These are phyloP conservation scores for Claviceps sorghi DNA, from an alignment of 2,329 filamentous ascomycete genomes.

Conservation along the genomic window DNA sequence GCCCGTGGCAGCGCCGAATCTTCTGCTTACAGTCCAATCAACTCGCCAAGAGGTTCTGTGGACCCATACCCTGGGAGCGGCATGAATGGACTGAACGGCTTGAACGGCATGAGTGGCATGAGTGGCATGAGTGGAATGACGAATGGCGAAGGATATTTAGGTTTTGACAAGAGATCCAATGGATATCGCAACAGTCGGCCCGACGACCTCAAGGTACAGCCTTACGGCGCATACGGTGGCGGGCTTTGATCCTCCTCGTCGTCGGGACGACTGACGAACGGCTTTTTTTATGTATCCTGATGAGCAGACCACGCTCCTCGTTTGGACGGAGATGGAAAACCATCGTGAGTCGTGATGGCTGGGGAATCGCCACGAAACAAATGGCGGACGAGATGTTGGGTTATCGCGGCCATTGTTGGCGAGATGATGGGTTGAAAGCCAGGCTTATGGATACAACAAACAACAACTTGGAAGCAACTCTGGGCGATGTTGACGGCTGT, in stretches of 20 bases:
- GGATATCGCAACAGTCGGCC: conserved; percentile 27
- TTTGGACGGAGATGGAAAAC: conserved; percentile 70
- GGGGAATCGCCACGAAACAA: conserved; percentile 45
- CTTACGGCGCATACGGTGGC: conserved; percentile 8
- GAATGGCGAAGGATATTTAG: conserved; percentile 23
- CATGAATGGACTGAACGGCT: conserved; percentile 10
- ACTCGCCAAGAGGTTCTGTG: conserved; percentile 48
- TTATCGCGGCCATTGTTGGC: conserved; percentile 54
- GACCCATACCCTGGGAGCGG: conserved; percentile 25
- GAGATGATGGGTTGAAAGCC: conserved; percentile 53
- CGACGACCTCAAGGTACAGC: conserved; percentile 35
- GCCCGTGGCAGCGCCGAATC: conserved; percentile 49
- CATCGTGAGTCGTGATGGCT: conserved; percentile 59
- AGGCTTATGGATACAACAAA: conserved; percentile 35
- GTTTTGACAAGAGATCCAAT: conserved; percentile 24
- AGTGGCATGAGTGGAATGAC: conserved; percentile 19
- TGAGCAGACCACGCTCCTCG: conserved; percentile 64
- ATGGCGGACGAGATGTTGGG: conserved; percentile 56
- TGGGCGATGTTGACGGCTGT: conserved; percentile 46
- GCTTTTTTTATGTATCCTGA: conserved; percentile 54
- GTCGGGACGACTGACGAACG: conserved; percentile 7
- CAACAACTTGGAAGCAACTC: conserved; percentile 20
- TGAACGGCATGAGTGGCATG: conserved; percentile 14
- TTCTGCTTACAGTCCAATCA: conserved; percentile 61
- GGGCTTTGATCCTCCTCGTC: conserved; percentile 3